Evolutionary conservation across 768 basidiomycete genomes (phyloP).

Genomic region (Tulasnella calospora): DNA sequence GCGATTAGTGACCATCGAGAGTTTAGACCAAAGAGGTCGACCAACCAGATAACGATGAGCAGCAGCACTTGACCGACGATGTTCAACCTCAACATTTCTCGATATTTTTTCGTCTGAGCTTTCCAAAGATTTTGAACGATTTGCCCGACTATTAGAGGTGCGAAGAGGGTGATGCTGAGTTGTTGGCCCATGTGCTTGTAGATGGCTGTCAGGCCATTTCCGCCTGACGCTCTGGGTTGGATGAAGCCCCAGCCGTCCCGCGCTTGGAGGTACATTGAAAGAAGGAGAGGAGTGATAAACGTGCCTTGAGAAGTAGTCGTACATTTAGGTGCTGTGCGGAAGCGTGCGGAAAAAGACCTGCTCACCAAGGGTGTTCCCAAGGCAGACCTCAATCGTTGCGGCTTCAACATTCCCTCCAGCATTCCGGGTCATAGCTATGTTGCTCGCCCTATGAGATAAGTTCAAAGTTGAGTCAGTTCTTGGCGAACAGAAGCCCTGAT

Average conservation of each 20-base stretch:
- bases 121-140: conserved; percentile 32
- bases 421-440: conserved; percentile 33
- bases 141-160: conserved; percentile 33
- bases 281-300: conserved; percentile 32
- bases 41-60: conserved; percentile 31
- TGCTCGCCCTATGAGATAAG: conserved; percentile 29
- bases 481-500: not conserved
- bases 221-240: conserved; percentile 30
- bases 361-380: conserved; percentile 33
- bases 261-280: conserved; percentile 31
- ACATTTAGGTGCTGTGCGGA: not conserved
- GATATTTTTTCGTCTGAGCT: conserved; percentile 30
- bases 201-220: conserved; percentile 32
- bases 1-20: not conserved
- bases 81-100: conserved; percentile 29
- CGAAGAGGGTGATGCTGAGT: conserved; percentile 32
- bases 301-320: not conserved
- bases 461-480: not conserved
- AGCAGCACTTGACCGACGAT: conserved; percentile 32
- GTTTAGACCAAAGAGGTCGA: not conserved
- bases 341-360: not conserved
- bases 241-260: conserved; percentile 31
- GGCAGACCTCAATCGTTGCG: conserved; percentile 33
- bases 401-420: conserved; percentile 33
- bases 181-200: conserved; percentile 33